Evolutionary conservation across 2,329 filamentous ascomycete species (phyloP), one percentile per base, ranked within the genome.

Genomic region (Teratosphaeria nubilosa): DNA sequence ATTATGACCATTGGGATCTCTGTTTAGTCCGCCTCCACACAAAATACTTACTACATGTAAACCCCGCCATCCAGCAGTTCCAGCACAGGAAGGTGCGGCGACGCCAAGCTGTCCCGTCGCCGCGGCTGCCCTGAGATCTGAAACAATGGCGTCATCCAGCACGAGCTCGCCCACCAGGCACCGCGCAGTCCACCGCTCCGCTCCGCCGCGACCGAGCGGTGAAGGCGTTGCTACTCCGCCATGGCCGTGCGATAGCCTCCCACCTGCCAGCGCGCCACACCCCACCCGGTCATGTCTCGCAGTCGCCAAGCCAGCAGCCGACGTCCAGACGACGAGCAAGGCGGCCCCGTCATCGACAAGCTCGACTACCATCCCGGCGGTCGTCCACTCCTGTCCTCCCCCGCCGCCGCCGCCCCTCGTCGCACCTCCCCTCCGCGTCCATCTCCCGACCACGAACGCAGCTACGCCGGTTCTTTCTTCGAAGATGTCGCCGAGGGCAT

Each of bases 401-500:
- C 22, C 11, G 14, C 22, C 51, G 30, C 51, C 22, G 25, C 14
- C 51, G 41, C 41, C 9, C 41, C 16, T 20, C 41, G 41, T n/a
- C n/a, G 41, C 41, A 48, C 41, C 41, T 48, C 41, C n/a, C 22
- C 41, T 20, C 41, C 41, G 9, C 41, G 41, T 22, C 41, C 16
- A 20, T 78, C 11, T 54, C 55, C 62, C 61, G 53, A 67, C 69
- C 16, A 64, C n/a, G 67, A 74, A 59, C 75, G 69, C 58, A 78
- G 76, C 66, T 75, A 76, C 69, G 76, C 76, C 55, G 77, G 77
- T 60, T 78, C 74, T 70, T 80, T 86, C 68, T 80, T 86, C 68
- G 81, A 77, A 58, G 77, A 85, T 65, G 81, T 85, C 11, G 82
- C 82, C 31, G 80, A 81, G 56, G 82, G 81, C 63, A 82, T 85